Conservation (phyloP, 2,329 filamentous ascomycete species). For the Emmonsiellopsis sp. region DNA sequence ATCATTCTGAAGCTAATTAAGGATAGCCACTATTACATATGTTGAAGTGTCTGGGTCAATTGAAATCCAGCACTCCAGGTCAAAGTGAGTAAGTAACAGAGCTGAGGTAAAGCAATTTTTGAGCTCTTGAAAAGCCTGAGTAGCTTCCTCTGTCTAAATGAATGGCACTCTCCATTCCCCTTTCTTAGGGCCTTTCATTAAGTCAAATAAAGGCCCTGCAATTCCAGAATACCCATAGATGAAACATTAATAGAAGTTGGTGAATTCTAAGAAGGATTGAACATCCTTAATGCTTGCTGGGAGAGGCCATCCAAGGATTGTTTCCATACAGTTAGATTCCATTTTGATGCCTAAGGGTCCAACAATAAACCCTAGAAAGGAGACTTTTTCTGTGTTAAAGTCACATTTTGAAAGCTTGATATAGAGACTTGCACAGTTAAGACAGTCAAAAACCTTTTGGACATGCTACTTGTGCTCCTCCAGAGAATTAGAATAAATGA, state of each 20-base stretch:
- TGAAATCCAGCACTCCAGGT: constrained; percentile 8
- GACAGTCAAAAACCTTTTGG: constrained; percentile 6
- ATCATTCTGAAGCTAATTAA: constrained; percentile 13
- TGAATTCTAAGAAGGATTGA: constrained; percentile 22
- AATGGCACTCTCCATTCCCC: not conserved
- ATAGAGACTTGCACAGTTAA: constrained; percentile 6
- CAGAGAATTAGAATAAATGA: constrained; percentile 2
- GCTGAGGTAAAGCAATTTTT: constrained; percentile 12
- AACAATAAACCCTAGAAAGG: constrained; percentile 13
- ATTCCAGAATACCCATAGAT: constrained; percentile 16
- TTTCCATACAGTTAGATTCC: constrained; percentile 11
- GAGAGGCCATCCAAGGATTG: constrained; percentile 14
- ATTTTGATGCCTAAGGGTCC: constrained; percentile 9
- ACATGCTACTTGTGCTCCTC: constrained; percentile 1
- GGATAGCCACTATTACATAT: constrained; percentile 8
- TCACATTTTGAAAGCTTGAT: no score
- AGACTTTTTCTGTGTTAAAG: not conserved
- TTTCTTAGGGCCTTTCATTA: constrained; percentile 9
- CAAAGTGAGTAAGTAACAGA: constrained; percentile 14
- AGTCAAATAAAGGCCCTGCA: constrained; percentile 8
- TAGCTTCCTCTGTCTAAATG: constrained; percentile 7
- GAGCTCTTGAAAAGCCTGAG: constrained; percentile 7
- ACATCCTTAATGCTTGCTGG: constrained; percentile 15
- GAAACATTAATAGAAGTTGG: constrained; percentile 9
- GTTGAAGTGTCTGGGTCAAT: constrained; percentile 18